Evolutionary conservation across 768 basidiomycete genomes (phyloP), one percentile per base, ranked within the genome.

Genomic region (Boletus subparvulus): DNA sequence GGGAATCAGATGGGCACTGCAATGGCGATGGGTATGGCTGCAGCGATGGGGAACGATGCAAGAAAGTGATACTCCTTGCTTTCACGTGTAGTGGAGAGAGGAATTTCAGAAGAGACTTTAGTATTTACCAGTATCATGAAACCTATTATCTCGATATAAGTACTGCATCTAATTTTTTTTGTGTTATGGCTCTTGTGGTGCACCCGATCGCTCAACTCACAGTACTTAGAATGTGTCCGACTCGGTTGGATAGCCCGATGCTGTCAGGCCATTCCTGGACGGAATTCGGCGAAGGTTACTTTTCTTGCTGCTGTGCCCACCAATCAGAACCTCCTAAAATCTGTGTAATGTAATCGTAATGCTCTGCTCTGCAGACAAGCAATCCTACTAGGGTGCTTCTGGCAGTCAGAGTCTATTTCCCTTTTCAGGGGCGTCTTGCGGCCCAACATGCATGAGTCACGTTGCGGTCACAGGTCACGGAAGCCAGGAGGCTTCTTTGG

Each of bases 11-110:
- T 87, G 79, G 84, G 83, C 7, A 76, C 74, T 60, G 77, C 83
- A 19, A 82, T 88, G 82, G 80, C 84, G 2, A 59, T 80, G 26
- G 87, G 88, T n/a, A 80, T 90, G 84, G 86, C 87, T 41, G 82
- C 86, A 13, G 80, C 81, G 0, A 74, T 90, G 77, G 87, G 86
- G 12, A 64, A 47, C 47, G 61, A 58, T n/a, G 58, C 60, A 30
- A 57, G 60, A 39, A 54, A 52, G 41, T 71, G 42, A 65, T 47
- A 0, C 24, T 24, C 7, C 45, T 39, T 33, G 36, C 26, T 42
- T 37, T 9, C 24, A 21, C 17, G 26, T 21, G 33, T 28, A 28
- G 6, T 36, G 35, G 47, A 30, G 21, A 13, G 30, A 10, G 12
- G 17, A 16, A 33, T n/a, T 10, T n/a, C 21, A 14, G 30, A 11